phyloP scores from a whole-genome alignment of 2,329 filamentous ascomycete species.

The Phyllosticta ampelicida region DNA sequence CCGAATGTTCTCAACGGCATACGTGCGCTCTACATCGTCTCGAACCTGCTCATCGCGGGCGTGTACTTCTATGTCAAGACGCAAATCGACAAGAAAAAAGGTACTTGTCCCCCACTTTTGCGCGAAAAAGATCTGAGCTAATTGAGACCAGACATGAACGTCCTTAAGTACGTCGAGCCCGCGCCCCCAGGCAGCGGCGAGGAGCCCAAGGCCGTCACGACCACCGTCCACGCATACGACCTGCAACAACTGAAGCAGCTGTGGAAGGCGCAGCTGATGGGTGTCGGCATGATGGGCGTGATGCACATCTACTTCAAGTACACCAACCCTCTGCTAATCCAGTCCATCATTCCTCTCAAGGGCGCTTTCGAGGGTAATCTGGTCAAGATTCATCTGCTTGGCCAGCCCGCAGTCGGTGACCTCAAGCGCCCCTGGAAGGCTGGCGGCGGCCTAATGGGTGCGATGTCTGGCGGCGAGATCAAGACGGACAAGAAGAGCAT shows the following conservation, averaged over 20 bases:
- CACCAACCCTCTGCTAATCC: constrained; percentile 97
- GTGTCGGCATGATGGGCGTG: constrained; percentile 92
- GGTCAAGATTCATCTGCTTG: constrained; percentile 89
- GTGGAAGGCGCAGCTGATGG: constrained; percentile 89
- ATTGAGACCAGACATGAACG: constrained; percentile 67
- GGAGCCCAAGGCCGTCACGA: constrained; percentile 91
- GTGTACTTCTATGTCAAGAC: constrained; percentile 79
- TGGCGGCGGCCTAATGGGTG: constrained; percentile 68
- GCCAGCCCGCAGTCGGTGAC: constrained; percentile 76
- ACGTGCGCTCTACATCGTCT: constrained; percentile 54
- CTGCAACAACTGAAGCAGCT: constrained; percentile 69
- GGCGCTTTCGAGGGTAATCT: constrained; percentile 89
- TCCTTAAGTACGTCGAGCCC: constrained; percentile 97
- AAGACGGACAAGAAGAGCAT: constrained; percentile 68
- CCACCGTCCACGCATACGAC: constrained; percentile 94
- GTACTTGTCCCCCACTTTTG: constrained; percentile 41
- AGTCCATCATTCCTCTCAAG: constrained; percentile 98
- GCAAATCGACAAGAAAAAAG: constrained; percentile 93
- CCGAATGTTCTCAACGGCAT: constrained; percentile 57
- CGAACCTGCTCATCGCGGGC: constrained; percentile 71
- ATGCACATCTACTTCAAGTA: constrained; percentile 99
- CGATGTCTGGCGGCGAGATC: constrained; percentile 58
- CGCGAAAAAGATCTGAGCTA: too few species aligned
- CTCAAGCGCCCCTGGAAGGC: constrained; percentile 95
- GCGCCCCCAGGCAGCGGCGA: constrained; percentile 86